Evolutionary conservation across 2,329 filamentous ascomycete species (phyloP), one percentile per base, ranked within the genome.

Genomic region (Teratosphaeria viscida): DNA sequence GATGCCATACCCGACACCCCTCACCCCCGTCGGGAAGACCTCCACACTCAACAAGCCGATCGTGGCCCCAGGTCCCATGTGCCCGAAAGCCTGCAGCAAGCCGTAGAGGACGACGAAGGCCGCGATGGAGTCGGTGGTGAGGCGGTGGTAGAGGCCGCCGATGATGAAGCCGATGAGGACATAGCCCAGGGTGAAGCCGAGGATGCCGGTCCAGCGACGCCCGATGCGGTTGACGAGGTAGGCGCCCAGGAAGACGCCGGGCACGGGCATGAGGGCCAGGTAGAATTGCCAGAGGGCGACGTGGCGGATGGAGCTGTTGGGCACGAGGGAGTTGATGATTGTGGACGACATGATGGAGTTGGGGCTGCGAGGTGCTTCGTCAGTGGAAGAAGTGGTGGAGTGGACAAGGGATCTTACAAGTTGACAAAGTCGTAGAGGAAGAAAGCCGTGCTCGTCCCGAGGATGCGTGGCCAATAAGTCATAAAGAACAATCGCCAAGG

Each of bases 391-490:
- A 34, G 59, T 61, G 60, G 72, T 6, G 64, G 79, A 78, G 3
- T 73, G 75, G 4, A 72, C 76, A 14, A 74, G 76, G 66, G 79
- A 78, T 57, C 78, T 75, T 11, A 76, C 75, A 79, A 79, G 2
- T 76, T 78, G 59, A 79, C 76, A 37, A 74, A 77, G 63, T 77
- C 75, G 68, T 80, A 80, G 10, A 82, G 74, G 67, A 83, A 83
- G 79, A 80, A 83, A 56, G 81, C 80, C 10, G 79, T 75, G 58
- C 76, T 80, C 11, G 81, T 82, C 10, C 82, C 80, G 34, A 79
- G 71, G 10, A 84, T 69, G 1, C 76, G 71, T 64, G 76, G 79
- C 81, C 81, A 83, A 70, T 84, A 84, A 66, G 77, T 83, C 23
- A 73, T 74, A 10, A 81, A 49, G 5, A 82, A 74, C 0, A 84